Evolutionary conservation across 2,329 filamentous ascomycete species (phyloP), one percentile per base, ranked within the genome.

Genomic region (Phoma sp.): DNA sequence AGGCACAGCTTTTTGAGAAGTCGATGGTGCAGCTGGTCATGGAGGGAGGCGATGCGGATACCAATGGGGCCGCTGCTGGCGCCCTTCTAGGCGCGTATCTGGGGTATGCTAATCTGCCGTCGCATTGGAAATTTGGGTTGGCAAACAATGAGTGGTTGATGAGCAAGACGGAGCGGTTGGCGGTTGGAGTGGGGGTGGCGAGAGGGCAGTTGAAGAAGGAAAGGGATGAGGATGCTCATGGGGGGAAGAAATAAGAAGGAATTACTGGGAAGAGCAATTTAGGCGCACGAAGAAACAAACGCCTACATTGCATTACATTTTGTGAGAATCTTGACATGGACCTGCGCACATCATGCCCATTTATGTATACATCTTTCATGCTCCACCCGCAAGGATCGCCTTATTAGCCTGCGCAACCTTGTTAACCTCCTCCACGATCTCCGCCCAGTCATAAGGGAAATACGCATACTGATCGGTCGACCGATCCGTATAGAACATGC

Each of bases 21-120:
- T 67, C 81, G 9, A 79, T 83, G 10, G 79, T 77, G 0, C 72
- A 79, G 6, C 71, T 84, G 11, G 75, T 80, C 32, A 81, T 83
- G 79, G 72, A 77, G 32, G 82, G 79, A 2, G 82, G 82, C 0
- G 82, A 84, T 55, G 80, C 81, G 3, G 82, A 83, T 56, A 83
- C 82, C 0, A 83, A 84, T 54, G 81, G 80, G 6, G 82, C 79
- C 39, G 80, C 80, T 47, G 80, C 81, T 0, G 81, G 81, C 0
- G 79, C 80, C 0, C 67, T 84, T 0, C 58, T 83, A 0, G 82
- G 82, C 0, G 77, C 75, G 0, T 79, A 77, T 36, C 60, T 83
- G 1, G 82, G 82, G 11, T 80, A 79, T 62, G 75, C 71, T 36
- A 68, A 69, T 1, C 67, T 84, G 4, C 80, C 82, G 0, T 60